Evolutionary conservation across 352 stramenopile genomes (phyloP).

Genomic region (Pythium folliculosum): DNA sequence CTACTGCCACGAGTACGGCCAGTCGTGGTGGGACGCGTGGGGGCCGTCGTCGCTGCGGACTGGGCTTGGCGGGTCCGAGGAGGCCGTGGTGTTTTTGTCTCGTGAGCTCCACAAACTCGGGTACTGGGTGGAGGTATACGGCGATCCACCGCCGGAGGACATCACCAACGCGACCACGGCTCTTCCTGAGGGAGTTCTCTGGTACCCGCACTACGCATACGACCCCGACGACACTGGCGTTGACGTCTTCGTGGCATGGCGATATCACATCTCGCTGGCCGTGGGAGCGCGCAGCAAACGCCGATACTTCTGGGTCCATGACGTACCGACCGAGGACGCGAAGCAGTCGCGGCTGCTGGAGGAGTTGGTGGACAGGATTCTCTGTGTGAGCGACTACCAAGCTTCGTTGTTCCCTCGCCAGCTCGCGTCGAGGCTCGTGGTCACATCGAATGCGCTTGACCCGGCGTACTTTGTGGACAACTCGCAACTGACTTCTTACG

Average conservation of each 20-base stretch:
- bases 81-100: slow-evolving; percentile 89
- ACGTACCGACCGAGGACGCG: slow-evolving; percentile 46
- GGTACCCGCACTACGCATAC: slow-evolving; percentile 77
- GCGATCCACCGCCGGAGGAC: slow-evolving; percentile 48
- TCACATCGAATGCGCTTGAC: slow-evolving; percentile 81
- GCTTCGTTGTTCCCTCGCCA: slow-evolving; percentile 45
- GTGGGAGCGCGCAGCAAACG: slow-evolving; percentile 39
- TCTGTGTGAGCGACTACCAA: slow-evolving; percentile 86
- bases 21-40: slow-evolving; percentile 90
- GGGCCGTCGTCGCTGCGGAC: slow-evolving; percentile 68
- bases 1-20: slow-evolving; percentile 92
- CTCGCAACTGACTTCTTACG: neutral
- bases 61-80: slow-evolving; percentile 89
- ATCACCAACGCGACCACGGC: slow-evolving; percentile 31
- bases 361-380: slow-evolving; percentile 57
- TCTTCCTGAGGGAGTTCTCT: slow-evolving; percentile 47
- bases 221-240: slow-evolving; percentile 53
- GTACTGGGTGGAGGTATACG: slow-evolving; percentile 90
- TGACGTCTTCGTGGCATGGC: slow-evolving; percentile 92
- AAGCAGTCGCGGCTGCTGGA: slow-evolving; percentile 38
- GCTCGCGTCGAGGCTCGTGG: slow-evolving; percentile 50
- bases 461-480: slow-evolving; percentile 57
- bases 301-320: slow-evolving; percentile 86
- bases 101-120: slow-evolving; percentile 74
- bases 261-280: slow-evolving; percentile 83